Percentiles rank a stretch among this genome's conserved stretches.
These are phyloP conservation scores for Eutrema japonicum DNA, from an alignment of 345 rosid genomes.

Conservation along the genomic window DNA sequence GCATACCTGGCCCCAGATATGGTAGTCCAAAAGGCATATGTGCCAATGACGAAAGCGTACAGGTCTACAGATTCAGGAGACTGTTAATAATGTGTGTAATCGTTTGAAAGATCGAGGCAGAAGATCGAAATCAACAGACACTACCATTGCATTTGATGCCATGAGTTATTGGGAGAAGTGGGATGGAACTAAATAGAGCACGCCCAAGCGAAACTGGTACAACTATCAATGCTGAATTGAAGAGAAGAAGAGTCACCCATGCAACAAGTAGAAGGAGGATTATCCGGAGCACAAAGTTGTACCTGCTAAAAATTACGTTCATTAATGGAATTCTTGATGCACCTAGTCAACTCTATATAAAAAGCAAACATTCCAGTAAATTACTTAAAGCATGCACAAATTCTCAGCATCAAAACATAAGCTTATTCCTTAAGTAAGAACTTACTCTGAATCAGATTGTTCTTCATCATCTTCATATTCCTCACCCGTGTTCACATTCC, in stretches of 20 bases:
- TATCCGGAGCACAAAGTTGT: slow-evolving; percentile 79
- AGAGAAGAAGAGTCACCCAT: slow-evolving; percentile 93
- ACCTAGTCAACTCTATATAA: slow-evolving; percentile 18
- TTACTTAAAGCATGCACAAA: slow-evolving; percentile 13
- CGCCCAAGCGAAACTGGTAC: slow-evolving; percentile 95
- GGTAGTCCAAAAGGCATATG: slow-evolving; percentile 90
- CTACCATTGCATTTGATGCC: slow-evolving; percentile 98
- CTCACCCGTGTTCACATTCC: slow-evolving; percentile 50
- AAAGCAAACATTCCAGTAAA: background rate
- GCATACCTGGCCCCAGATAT: slow-evolving; percentile 93
- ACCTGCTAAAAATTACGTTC: slow-evolving; percentile 57
- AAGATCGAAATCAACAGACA: background rate
- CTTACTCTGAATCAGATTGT: slow-evolving; percentile 90
- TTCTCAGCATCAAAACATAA: background rate
- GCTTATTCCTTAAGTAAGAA: slow-evolving; percentile 27
- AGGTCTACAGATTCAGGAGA: slow-evolving; percentile 59
- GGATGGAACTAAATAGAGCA: slow-evolving; percentile 84
- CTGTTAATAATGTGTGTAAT: slow-evolving; percentile 11
- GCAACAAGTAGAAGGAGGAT: slow-evolving; percentile 85
- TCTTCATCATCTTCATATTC: slow-evolving; percentile 75
- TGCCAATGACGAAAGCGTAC: slow-evolving; percentile 92
- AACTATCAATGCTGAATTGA: slow-evolving; percentile 86
- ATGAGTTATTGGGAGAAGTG: slow-evolving; percentile 93
- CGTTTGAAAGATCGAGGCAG: background rate
- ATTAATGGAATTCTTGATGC: slow-evolving; percentile 2